These are phyloP conservation scores for Pseudogymnoascus sp. DNA, from an alignment of 2,329 filamentous ascomycete species.

Conservation along the genomic window DNA sequence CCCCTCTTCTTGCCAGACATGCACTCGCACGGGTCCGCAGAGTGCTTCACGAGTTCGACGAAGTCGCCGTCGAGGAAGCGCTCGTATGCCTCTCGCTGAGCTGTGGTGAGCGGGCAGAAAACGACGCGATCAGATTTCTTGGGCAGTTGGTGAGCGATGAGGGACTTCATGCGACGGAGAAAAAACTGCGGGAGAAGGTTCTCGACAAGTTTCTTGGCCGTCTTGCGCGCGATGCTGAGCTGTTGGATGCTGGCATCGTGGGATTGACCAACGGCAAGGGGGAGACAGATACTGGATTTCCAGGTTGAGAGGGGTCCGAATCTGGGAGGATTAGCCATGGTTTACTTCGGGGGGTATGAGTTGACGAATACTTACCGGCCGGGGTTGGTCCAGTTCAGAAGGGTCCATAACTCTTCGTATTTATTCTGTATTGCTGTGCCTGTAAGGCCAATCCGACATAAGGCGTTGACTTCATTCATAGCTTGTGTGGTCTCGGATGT, in stretches of 20 bases:
- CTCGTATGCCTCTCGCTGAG: slow-evolving; percentile 75
- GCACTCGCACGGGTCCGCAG: slow-evolving; percentile 63
- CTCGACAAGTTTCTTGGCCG: slow-evolving; percentile 74
- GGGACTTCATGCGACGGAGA: slow-evolving; percentile 80
- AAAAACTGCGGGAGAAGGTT: slow-evolving; percentile 88
- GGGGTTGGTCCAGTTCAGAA: slow-evolving; percentile 94
- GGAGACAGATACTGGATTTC: slow-evolving; percentile 68
- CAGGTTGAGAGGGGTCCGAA: slow-evolving; percentile 64
- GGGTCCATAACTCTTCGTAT: slow-evolving; percentile 93
- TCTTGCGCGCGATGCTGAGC: slow-evolving; percentile 70
- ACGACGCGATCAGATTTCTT: slow-evolving; percentile 93
- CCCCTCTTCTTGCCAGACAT: slow-evolving; percentile 62
- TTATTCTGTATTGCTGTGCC: slow-evolving; percentile 97
- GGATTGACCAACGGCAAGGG: slow-evolving; percentile 79
- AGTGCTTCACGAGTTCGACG: slow-evolving; percentile 58
- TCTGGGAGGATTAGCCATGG: neutral
- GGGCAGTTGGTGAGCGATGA: slow-evolving; percentile 86
- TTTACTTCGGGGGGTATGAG: slow-evolving; percentile 34
- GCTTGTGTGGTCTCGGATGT: slow-evolving; percentile 70
- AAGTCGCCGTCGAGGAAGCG: slow-evolving; percentile 68
- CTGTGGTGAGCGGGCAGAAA: slow-evolving; percentile 81
- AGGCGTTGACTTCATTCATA: slow-evolving; percentile 82
- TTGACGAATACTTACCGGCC: slow-evolving; percentile 38
- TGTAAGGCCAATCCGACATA: slow-evolving; percentile 87
- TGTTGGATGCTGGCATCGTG: slow-evolving; percentile 83